Percentiles rank a stretch among this genome's conserved stretches.
Evolutionary conservation across 495 filamentous ascomycete species (phyloP).

Genomic region (Penicillium turbatum): DNA sequence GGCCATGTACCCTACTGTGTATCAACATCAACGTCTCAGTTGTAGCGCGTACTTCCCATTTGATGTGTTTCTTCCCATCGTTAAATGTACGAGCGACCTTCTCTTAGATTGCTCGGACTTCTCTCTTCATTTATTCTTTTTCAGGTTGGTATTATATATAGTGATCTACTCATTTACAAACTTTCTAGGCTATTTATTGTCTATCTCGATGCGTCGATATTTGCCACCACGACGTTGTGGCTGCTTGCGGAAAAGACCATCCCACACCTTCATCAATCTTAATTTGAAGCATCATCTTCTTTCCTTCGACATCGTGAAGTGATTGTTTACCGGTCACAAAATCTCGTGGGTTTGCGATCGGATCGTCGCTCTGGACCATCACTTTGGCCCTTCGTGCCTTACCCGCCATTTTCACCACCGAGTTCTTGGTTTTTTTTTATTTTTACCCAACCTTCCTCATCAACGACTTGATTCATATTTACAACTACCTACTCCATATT

Average conservation of each 20-base stretch:
- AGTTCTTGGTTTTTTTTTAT: not conserved
- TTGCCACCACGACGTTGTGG: constrained; percentile 19
- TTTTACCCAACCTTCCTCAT: not conserved
- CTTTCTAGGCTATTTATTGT: constrained; percentile 3
- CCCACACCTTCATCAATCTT: not conserved
- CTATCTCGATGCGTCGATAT: constrained; percentile 15
- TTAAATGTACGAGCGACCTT: not conserved
- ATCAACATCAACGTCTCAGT: not conserved
- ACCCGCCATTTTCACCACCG: not conserved
- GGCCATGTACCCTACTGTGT: not conserved
- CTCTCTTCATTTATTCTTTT: not conserved
- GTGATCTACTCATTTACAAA: not conserved
- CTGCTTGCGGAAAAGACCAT: constrained; percentile 25
- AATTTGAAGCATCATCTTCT: not conserved
- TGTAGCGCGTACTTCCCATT: not conserved
- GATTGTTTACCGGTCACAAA: not conserved
- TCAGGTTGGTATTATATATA: too few relatives aligned
- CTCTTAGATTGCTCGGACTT: not conserved
- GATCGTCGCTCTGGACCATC: not conserved
- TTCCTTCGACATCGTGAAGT: constrained; percentile 1
- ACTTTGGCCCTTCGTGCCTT: not conserved
- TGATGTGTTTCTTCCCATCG: not conserved
- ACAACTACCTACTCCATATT: not conserved
- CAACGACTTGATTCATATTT: not conserved
- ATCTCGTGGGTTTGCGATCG: not conserved